Evolutionary conservation across 768 basidiomycete species (phyloP).

Genomic region (Coprinellus aureogranulatus): DNA sequence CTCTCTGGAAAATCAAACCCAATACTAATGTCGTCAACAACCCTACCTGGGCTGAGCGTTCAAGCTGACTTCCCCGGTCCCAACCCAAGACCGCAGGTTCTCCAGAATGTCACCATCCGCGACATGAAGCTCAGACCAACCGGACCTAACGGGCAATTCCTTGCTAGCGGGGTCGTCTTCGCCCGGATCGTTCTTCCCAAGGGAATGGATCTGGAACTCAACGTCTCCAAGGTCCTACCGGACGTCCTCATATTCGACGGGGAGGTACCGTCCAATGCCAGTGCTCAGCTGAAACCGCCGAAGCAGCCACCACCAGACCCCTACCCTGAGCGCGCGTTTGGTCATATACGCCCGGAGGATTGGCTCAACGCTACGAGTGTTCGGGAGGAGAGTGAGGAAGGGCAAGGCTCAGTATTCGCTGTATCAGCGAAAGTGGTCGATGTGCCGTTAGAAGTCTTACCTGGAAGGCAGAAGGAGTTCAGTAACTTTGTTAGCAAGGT

Average conservation of each 20-base stretch:
- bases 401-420: conserved; percentile 51
- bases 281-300: neutral
- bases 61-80: conserved; percentile 65
- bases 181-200: conserved; percentile 65
- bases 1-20: conserved; percentile 56
- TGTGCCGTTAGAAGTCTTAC: conserved; percentile 74
- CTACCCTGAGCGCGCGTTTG: conserved; percentile 71
- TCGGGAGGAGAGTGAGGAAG: conserved; percentile 30
- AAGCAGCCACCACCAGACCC: conserved; percentile 50
- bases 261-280: conserved; percentile 38
- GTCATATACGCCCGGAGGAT: conserved; percentile 64
- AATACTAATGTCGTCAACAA: conserved; percentile 55
- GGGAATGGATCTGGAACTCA: conserved; percentile 64
- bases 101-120: conserved; percentile 69
- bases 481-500: conserved; percentile 79
- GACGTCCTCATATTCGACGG: conserved; percentile 82
- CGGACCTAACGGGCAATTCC: conserved; percentile 38
- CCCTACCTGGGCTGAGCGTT: conserved; percentile 45
- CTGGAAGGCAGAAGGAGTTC: conserved; percentile 74
- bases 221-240: conserved; percentile 64
- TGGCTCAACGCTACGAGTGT: conserved; percentile 56
- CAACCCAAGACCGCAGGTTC: conserved; percentile 57
- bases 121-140: conserved; percentile 68
- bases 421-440: conserved; percentile 69
- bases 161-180: conserved; percentile 69